Conservation (phyloP, 805 yeast genomes). For the Candida chilensis region DNA sequence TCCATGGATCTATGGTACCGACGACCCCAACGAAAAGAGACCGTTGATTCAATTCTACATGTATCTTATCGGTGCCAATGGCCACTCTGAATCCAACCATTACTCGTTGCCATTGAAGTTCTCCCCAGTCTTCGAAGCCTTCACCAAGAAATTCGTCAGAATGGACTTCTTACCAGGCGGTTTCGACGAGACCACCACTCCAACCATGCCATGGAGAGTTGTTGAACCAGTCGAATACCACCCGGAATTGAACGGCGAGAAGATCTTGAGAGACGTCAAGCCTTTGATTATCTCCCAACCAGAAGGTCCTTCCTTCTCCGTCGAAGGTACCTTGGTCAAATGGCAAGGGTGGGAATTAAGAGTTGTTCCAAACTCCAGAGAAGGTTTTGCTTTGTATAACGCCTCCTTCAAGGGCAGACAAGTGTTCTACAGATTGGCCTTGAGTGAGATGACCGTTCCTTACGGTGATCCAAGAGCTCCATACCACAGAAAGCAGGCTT, state of each 20-base stretch:
- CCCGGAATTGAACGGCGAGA: conserved; percentile 56
- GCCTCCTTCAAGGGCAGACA: conserved; percentile 71
- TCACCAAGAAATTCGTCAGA: conserved; percentile 52
- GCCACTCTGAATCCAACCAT: conserved; percentile 65
- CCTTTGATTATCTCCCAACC: conserved; percentile 68
- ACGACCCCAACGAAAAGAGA: conserved; percentile 49
- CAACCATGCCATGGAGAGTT: conserved; percentile 53
- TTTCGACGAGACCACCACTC: conserved; percentile 46
- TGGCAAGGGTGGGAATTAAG: conserved; percentile 87
- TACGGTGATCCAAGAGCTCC: conserved; percentile 83
- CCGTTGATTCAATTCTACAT: conserved; percentile 67
- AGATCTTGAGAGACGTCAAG: conserved; percentile 44
- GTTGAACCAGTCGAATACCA: conserved; percentile 63
- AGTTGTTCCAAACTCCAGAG: conserved; percentile 63
- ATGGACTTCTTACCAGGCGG: conserved; percentile 73
- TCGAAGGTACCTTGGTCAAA: conserved; percentile 48
- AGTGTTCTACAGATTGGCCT: conserved; percentile 59
- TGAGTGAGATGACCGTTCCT: conserved; percentile 84
- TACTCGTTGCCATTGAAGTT: conserved; percentile 68
- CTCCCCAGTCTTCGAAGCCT: conserved; percentile 63
- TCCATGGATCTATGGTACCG: conserved; percentile 86
- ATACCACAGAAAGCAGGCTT: conserved; percentile 79
- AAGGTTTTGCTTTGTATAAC: conserved; percentile 71
- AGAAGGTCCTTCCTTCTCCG: conserved; percentile 66
- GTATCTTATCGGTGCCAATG: conserved; percentile 57